Evolutionary conservation across 2,329 filamentous ascomycete genomes (phyloP).

Genomic region (Tolypocladium amazonense): DNA sequence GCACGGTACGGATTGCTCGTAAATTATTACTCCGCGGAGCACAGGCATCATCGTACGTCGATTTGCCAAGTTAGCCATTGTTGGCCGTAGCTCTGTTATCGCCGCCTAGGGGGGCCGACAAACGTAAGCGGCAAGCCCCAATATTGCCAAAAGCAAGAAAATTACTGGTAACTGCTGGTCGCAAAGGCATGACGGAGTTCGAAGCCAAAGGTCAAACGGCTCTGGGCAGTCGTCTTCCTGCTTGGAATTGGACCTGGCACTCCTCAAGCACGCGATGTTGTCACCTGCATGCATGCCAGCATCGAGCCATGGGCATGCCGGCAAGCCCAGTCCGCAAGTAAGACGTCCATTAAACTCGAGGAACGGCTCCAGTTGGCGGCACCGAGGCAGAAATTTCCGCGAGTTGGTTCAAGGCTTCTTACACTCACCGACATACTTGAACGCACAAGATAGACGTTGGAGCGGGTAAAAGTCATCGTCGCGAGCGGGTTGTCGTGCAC

Average conservation of each 20-base stretch:
- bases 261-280: neutral
- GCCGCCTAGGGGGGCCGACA: neutral
- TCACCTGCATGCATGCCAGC: neutral
- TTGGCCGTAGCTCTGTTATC: neutral
- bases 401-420: too few species aligned
- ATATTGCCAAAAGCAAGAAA: neutral
- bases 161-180: neutral
- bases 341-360: neutral
- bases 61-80: neutral
- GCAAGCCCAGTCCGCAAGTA: neutral
- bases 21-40: neutral
- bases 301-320: neutral
- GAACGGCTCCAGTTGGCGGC: neutral
- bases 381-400: neutral
- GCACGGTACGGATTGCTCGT: neutral
- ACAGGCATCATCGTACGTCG: neutral
- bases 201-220: neutral
- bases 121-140: neutral
- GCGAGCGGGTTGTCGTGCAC: neutral
- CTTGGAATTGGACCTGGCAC: neutral
- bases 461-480: neutral
- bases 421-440: neutral
- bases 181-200: neutral
- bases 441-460: neutral
- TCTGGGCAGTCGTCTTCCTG: neutral